phyloP scores from a whole-genome alignment of 129 eudicot genomes.

The Tagetes erecta region DNA sequence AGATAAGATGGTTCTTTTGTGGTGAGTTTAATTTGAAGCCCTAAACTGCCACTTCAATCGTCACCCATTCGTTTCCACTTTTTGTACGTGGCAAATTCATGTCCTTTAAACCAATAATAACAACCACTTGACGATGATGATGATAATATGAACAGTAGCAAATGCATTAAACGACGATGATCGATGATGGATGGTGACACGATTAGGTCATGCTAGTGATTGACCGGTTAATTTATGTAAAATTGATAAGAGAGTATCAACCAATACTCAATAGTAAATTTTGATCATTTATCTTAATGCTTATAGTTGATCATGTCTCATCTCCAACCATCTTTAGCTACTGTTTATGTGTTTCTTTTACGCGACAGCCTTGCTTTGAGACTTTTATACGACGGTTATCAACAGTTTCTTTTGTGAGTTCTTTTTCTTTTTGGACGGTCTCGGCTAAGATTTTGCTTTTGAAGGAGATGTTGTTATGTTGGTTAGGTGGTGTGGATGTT shows the following conservation, averaged over 20 bases:
- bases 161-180: not conserved
- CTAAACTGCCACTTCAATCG: constrained; percentile 24
- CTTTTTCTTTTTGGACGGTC: no score
- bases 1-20: constrained; percentile 17
- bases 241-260: not conserved
- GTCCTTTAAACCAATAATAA: constrained; percentile 23
- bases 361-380: no score
- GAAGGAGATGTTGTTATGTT: no score
- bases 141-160: not conserved
- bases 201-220: not conserved
- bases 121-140: not conserved
- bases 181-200: not conserved
- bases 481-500: no score
- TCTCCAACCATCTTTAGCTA: no score
- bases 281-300: no score
- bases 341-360: no score
- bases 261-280: no score
- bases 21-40: constrained; percentile 26
- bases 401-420: no score
- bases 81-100: constrained; percentile 32
- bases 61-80: constrained; percentile 14
- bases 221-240: not conserved
- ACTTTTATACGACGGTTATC: no score
- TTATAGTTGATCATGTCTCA: no score
- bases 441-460: no score